Evolutionary conservation across 1,284 basidiomycete species (phyloP).

Genomic region (Sporisorium sorghi): DNA sequence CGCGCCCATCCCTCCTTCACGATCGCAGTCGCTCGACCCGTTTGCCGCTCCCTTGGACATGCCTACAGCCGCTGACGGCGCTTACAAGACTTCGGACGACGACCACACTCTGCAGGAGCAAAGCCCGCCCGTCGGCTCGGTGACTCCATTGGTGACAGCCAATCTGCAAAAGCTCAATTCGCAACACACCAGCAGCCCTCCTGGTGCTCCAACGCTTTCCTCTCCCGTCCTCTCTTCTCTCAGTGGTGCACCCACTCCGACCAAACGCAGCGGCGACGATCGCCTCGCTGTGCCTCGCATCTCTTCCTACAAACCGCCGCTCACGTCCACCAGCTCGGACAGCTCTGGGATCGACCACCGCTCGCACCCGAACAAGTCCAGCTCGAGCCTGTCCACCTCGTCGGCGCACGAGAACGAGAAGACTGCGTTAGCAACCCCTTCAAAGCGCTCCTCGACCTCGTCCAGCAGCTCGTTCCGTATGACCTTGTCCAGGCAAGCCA

Average conservation of each 20-base stretch:
- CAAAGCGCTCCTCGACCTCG: conserved; percentile 29
- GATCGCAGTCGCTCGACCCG: conserved; percentile 41
- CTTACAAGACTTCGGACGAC: background rate
- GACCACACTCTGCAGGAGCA: background rate
- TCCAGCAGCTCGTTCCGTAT: conserved; percentile 40
- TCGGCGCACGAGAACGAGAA: conserved; percentile 27
- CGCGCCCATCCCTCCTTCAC: conserved; percentile 38
- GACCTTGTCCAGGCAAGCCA: conserved; percentile 43
- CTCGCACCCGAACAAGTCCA: conserved; percentile 24
- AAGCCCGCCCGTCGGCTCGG: background rate
- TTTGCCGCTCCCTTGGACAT: conserved; percentile 15
- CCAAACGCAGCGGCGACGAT: conserved; percentile 12
- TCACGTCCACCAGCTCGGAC: conserved; percentile 21
- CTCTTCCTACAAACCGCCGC: conserved; percentile 10
- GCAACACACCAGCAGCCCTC: conserved; percentile 9
- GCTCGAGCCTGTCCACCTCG: conserved; percentile 25
- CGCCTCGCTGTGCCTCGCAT: conserved; percentile 9
- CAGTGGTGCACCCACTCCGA: conserved; percentile 13
- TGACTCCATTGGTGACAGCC: conserved; percentile 21
- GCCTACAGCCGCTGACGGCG: background rate
- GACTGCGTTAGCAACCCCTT: conserved; percentile 9
- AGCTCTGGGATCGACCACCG: conserved; percentile 27
- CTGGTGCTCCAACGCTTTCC: background rate
- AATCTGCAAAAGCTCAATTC: conserved; percentile 40
- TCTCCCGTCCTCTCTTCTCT: conserved; percentile 13